Base-by-base conservation (phyloP, 179 eudicot species). In the Pouteria campechiana region DNA sequence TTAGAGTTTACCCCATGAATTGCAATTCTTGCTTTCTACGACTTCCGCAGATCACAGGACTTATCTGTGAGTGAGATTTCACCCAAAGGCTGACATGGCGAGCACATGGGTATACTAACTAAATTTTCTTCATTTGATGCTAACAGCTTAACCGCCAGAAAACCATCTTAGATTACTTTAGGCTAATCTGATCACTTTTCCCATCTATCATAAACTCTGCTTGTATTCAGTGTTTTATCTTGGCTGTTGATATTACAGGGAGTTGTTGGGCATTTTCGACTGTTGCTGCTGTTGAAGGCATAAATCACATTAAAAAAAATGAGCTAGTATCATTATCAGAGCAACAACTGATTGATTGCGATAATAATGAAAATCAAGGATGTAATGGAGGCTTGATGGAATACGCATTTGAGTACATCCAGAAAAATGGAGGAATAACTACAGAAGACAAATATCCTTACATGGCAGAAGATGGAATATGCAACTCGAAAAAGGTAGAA, bases 231-330 rank as follows among this genome's bases (percentile, higher is more conserved):
- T 10, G 46, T 23, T 41, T 20, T n/a, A n/a, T n/a, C n/a, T n/a
- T n/a, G n/a, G n/a, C 17, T 4, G 33, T 49, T 27, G 14, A 15
- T 14, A 14, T 34, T 43, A 31, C 63, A 85, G 93, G 95, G n/a
- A 81, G 93, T 57, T 85, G 95, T 37, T 85, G 95, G 95, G 92
- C 93, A 30, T 85, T 85, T 49, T 81, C 95, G 0, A 64, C 95
- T 0, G 75, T 85, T n/a, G 95, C 46, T 7, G 72, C 68, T 1
- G 81, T 81, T 1, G 95, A 85, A 46, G 93, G 93, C 11, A 81
- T 85, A 38, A 81, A 81, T 75, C 75, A 76, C 17, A 78, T 86
- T 39, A 86, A 63, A 46, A 82, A 88, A 30, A 71, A 73, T 25
- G 56, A 82, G 23, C 44, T 86, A 1, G 72, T 83, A 7, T 57